A percentile compares a stretch with the other conserved stretches of the same genome.
These are phyloP conservation scores for Tolypocladium nubicola DNA, from an alignment of 2,329 filamentous ascomycete species.

Conservation along the genomic window DNA sequence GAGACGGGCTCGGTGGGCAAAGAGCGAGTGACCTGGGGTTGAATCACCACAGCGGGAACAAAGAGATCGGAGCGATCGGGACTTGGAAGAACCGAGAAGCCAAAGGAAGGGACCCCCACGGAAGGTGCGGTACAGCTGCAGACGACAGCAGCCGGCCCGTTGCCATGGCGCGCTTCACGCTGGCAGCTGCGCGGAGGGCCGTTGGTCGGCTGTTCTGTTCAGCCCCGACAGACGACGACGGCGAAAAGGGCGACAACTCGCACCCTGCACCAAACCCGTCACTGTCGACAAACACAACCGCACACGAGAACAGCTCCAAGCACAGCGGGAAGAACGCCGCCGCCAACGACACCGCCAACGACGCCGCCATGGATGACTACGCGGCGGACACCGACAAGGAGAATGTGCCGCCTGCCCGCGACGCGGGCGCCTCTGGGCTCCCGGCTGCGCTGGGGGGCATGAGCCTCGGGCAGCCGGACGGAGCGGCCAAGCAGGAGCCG, in stretches of 20 bases:
- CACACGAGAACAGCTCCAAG: neutral
- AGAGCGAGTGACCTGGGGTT: neutral
- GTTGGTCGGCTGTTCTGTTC: neutral
- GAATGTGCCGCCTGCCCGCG: neutral
- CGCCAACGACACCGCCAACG: neutral
- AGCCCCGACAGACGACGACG: neutral
- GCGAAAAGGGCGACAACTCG: neutral
- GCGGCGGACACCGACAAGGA: neutral
- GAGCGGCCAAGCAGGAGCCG: neutral
- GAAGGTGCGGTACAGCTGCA: neutral
- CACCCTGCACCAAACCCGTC: neutral
- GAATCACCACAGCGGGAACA: neutral
- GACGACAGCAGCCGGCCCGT: neutral
- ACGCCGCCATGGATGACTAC: neutral
- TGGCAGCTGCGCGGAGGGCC: neutral
- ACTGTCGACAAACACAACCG: neutral
- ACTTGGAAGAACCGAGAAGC: neutral
- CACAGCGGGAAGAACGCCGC: too few relatives aligned
- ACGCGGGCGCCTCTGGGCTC: neutral
- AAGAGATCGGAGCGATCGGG: neutral
- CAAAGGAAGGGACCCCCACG: neutral
- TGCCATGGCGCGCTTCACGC: neutral
- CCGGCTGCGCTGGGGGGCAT: neutral
- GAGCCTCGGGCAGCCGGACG: neutral
- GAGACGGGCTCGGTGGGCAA: neutral